Base-by-base conservation (phyloP, 805 yeast species). In the Metschnikowia orientalis region DNA sequence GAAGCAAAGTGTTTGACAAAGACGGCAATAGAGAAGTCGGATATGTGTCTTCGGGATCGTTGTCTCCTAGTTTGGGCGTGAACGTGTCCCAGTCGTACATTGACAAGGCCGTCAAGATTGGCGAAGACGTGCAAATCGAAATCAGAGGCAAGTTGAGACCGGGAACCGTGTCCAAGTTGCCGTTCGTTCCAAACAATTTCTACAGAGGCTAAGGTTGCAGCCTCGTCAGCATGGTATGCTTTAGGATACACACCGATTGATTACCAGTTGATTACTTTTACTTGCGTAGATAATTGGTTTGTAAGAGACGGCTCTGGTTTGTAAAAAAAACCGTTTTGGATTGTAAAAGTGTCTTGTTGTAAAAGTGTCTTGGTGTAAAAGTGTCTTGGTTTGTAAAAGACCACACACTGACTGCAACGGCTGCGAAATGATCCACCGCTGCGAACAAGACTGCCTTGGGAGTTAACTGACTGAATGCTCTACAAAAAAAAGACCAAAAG, bases 51-150 rank as follows among this genome's bases (percentile, higher is more conserved):
- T 55, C 97, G 69, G 67, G 86, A 64, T 49, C 78, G 58, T 63
- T 79, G 35, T 66, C 81, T 44, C 70, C 81, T 50, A 67, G 73
- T 13, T 57, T 83, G 34, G 82, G 82, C 18, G 73, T 74, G 38
- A 92, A 92, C 53, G 81, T 92, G 36, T 96, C 95, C 14, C 96
- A 89, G 73, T 95, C 83, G 7, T 92, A 86, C 59, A 71, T 92
- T 17, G 71, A 83, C 41, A 79, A 84, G 50, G 77, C 75, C 2
- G 69, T 65, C 48, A 92, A 90, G 63, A 64, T 73, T 12, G 97
- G 95, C 3, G 77, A 89, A 5, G 64, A 72, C 35, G 67, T 89
- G 16, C 56, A 75, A 35, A 79, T 89, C 32, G 82, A 85, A 48
- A 81, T 90, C 35, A 77, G 97, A 56, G 92, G 90, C 47, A 89